Evolutionary conservation across 2,329 filamentous ascomycete species (phyloP), one percentile per base, ranked within the genome.

Genomic region (Ophiostoma angusticollis): DNA sequence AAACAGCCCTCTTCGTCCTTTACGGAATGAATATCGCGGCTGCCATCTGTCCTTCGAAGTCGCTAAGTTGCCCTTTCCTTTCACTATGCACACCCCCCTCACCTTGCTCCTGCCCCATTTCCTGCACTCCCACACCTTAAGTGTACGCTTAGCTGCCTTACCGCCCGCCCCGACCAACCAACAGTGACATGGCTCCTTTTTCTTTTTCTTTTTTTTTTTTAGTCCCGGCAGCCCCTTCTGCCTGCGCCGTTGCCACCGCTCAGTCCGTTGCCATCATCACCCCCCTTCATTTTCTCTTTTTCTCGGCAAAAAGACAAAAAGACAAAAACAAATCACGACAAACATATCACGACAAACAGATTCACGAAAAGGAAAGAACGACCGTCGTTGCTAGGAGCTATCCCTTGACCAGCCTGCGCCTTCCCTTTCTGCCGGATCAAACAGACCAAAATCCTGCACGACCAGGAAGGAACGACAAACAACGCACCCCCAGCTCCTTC

Each of bases 131-230:
- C 16, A n/a, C n/a, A n/a, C n/a, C n/a, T n/a, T n/a, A n/a, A n/a
- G n/a, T n/a, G n/a, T n/a, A n/a, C n/a, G 30, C 35, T 32, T 45
- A 44, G 44, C 32, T 42, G 36, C 37, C 37, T 46, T 45, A 35
- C 42, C 38, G 38, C 43, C 41, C 37, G 41, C 41, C 36, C 37
- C 40, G 36, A 35, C 16, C 35, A 31, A 42, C 44, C 44, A 46
- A 46, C 41, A 41, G 44, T 38, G 39, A 42, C 44, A 37, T 27
- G 11, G 34, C 34, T 37, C 12, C 6, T 16, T 37, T 32, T 31
- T 30, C 16, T n/a, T 22, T 33, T 40, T 40, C n/a, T 12, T 11
- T 11, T 39, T 29, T 38, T 14, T n/a, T 29, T 35, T 19, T 16
- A 11, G 27, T 30, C 30, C 37, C 37, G n/a, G n/a, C n/a, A 5